A percentile compares a stretch with the other conserved stretches of the same genome.
Evolutionary conservation across 2,329 filamentous ascomycete genomes (phyloP).

Genomic region (Paramyrothecium sp.): DNA sequence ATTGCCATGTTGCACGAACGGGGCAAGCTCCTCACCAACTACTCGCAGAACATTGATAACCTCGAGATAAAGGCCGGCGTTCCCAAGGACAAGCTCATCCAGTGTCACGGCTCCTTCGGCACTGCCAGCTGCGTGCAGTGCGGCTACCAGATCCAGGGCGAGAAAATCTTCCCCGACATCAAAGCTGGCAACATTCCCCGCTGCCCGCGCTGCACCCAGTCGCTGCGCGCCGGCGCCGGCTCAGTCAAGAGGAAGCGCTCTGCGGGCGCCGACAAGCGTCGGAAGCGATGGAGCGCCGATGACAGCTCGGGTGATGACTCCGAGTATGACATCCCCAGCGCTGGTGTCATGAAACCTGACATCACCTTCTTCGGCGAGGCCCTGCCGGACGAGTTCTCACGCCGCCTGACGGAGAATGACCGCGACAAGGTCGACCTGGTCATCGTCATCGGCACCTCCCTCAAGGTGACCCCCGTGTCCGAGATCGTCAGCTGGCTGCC

Average conservation of each 20-base stretch:
- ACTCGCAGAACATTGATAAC: slow-evolving; percentile 98
- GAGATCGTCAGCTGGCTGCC: slow-evolving; percentile 84
- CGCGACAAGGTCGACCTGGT: slow-evolving; percentile 80
- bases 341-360: slow-evolving; percentile 92
- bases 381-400: slow-evolving; percentile 79
- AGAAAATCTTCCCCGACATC: slow-evolving; percentile 78
- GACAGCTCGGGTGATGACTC: slow-evolving; percentile 43
- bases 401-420: slow-evolving; percentile 79
- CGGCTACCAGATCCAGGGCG: slow-evolving; percentile 68
- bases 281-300: slow-evolving; percentile 35
- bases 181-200: slow-evolving; percentile 72
- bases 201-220: slow-evolving; percentile 68
- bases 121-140: slow-evolving; percentile 88
- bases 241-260: slow-evolving; percentile 38
- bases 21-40: slow-evolving; percentile 90
- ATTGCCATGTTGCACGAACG: slow-evolving; percentile 86
- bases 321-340: slow-evolving; percentile 56
- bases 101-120: slow-evolving; percentile 96
- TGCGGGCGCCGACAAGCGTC: slow-evolving; percentile 38
- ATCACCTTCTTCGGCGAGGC: slow-evolving; percentile 97
- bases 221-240: slow-evolving; percentile 34
- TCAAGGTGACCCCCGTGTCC: slow-evolving; percentile 93
- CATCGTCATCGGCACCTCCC: slow-evolving; percentile 91
- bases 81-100: slow-evolving; percentile 75
- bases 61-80: slow-evolving; percentile 88